phyloP scores from a whole-genome alignment of 192 early-diverging fungal species.

The Backusella luteola region DNA sequence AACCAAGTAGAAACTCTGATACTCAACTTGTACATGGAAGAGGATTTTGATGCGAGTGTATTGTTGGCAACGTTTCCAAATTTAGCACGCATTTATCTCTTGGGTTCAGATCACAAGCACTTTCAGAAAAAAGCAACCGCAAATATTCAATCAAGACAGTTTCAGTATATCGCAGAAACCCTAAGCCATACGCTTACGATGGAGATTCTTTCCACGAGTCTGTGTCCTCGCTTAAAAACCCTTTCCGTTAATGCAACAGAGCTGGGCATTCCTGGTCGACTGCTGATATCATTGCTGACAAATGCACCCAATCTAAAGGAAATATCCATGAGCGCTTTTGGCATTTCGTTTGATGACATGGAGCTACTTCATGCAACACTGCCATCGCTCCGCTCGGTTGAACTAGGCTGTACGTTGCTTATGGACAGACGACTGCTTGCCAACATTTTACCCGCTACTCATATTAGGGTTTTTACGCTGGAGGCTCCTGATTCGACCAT shows the following conservation, averaged over 20 bases:
- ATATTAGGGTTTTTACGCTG: neutral
- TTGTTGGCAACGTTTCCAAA: neutral
- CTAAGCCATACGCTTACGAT: neutral
- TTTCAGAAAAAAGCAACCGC: neutral
- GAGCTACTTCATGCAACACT: neutral
- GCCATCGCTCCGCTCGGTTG: neutral
- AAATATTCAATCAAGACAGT: neutral
- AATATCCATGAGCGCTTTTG: neutral
- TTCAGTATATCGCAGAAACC: neutral
- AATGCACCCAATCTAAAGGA: neutral
- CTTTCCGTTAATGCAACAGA: neutral
- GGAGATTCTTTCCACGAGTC: neutral
- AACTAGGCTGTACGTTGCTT: neutral
- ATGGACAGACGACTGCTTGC: neutral
- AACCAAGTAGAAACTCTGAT: neutral
- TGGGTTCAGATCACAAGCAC: neutral
- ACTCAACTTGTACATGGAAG: neutral
- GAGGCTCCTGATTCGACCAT: neutral
- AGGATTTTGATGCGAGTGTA: neutral
- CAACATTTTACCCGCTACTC: neutral
- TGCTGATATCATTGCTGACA: neutral
- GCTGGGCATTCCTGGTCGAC: neutral
- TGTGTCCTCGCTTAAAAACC: neutral
- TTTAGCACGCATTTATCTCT: neutral
- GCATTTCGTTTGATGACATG: neutral